Evolutionary conservation across 192 early-diverging fungal species (phyloP).

Genomic region (Neocallimastix lanati): DNA sequence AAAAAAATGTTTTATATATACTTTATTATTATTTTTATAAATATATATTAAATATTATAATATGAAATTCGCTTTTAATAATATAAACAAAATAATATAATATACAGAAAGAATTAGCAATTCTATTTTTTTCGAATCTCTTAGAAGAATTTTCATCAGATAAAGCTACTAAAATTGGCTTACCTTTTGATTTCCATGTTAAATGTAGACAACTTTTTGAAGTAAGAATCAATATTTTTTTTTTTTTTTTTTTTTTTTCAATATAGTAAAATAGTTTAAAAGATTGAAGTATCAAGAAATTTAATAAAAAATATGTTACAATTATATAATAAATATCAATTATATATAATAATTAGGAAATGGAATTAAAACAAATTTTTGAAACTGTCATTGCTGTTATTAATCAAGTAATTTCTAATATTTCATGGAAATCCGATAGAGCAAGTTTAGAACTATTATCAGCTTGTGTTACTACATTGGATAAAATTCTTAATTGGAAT

Average conservation of each 20-base stretch:
- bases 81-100: no score
- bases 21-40: no score
- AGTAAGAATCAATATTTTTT: no score
- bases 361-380: constrained; percentile 25
- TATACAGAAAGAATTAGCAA: constrained; percentile 21
- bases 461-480: constrained; percentile 10
- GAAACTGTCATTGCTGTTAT: constrained; percentile 23
- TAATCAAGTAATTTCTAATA: constrained; percentile 16
- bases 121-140: constrained; percentile 27
- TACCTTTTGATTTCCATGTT: constrained; percentile 47
- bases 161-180: constrained; percentile 34
- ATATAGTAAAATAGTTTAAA: no score
- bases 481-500: constrained; percentile 35
- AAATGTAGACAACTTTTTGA: constrained; percentile 44
- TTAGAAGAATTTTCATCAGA: constrained; percentile 46
- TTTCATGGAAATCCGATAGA: not conserved
- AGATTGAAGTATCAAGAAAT: no score
- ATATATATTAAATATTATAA: no score
- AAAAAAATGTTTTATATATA: no score
- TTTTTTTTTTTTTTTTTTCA: no score
- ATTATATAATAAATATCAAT: no score
- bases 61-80: no score
- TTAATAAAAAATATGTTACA: no score
- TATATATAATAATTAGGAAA: constrained; percentile 4
- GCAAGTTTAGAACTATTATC: constrained; percentile 5